Evolutionary conservation across 257 asterid genomes (phyloP).

Genomic region (Fraxinus americana): DNA sequence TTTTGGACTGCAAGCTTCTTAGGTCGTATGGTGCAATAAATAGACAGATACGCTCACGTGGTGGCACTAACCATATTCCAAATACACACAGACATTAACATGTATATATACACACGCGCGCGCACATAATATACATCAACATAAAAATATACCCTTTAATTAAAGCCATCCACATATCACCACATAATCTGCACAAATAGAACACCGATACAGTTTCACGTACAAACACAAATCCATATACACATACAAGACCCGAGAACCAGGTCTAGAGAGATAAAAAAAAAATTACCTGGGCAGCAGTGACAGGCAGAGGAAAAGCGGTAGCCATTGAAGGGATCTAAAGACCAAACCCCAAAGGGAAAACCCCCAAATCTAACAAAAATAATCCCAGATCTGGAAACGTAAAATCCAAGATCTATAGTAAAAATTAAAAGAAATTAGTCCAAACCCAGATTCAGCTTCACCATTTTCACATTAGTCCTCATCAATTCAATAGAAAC

Average conservation of each 20-base stretch:
- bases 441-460: slow-evolving; percentile 29
- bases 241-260: background rate
- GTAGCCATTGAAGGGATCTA: slow-evolving; percentile 54
- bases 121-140: background rate
- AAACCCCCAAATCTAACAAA: slow-evolving; percentile 14
- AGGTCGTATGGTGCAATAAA: background rate
- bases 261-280: background rate
- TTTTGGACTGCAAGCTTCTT: background rate
- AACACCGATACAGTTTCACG: background rate
- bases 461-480: slow-evolving; percentile 36
- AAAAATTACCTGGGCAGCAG: slow-evolving; percentile 74
- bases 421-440: slow-evolving; percentile 4
- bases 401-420: slow-evolving; percentile 51
- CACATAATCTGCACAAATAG: background rate
- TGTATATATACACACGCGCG: background rate
- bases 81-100: background rate
- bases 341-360: background rate
- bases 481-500: background rate
- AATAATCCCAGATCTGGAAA: slow-evolving; percentile 71
- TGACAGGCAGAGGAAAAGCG: slow-evolving; percentile 72
- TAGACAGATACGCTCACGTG: background rate
- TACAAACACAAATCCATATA: background rate
- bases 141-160: background rate
- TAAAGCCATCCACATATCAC: background rate
- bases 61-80: background rate